Percentiles rank a stretch among this genome's conserved stretches.
Conservation (phyloP, 1,284 basidiomycete species). For the Peniophora sp. region DNA sequence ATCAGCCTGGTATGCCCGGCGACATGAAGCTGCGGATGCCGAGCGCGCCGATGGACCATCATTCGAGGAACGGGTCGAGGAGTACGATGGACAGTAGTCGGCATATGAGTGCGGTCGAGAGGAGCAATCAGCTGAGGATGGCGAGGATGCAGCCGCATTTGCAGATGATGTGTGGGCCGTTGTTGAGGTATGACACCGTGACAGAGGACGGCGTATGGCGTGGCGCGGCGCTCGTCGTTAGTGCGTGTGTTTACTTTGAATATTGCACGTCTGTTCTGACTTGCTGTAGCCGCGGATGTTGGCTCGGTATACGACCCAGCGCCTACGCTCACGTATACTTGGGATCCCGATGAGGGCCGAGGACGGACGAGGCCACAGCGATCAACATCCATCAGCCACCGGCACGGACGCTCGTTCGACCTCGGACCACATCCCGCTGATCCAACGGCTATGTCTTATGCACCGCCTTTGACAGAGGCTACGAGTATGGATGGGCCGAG, state of each 20-base stretch:
- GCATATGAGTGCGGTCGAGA: slow-evolving; percentile 52
- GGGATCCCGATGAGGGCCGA: slow-evolving; percentile 49
- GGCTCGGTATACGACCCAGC: slow-evolving; percentile 75
- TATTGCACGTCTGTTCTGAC: slow-evolving; percentile 5
- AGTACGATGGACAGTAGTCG: slow-evolving; percentile 3
- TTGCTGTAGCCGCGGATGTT: slow-evolving; percentile 56
- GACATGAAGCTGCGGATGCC: slow-evolving; percentile 16
- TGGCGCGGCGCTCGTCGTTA: slow-evolving; percentile 81
- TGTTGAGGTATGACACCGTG: slow-evolving; percentile 88
- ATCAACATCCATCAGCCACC: background rate
- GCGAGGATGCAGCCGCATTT: slow-evolving; percentile 66
- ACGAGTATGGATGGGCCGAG: slow-evolving; percentile 22
- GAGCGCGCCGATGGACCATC: slow-evolving; percentile 9
- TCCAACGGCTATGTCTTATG: slow-evolving; percentile 27
- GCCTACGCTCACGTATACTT: slow-evolving; percentile 70
- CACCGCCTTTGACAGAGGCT: slow-evolving; percentile 14
- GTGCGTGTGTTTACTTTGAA: slow-evolving; percentile 35
- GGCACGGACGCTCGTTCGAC: slow-evolving; percentile 35
- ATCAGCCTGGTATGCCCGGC: slow-evolving; percentile 33
- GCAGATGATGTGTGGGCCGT: slow-evolving; percentile 79
- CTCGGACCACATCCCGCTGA: slow-evolving; percentile 68
- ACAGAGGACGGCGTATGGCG: slow-evolving; percentile 74
- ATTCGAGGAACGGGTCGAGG: background rate
- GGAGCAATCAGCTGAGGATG: slow-evolving; percentile 46
- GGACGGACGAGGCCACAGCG: slow-evolving; percentile 11